Percentiles rank a stretch among this genome's conserved stretches.
phyloP scores from a whole-genome alignment of 1,284 basidiomycete species.

The Puccinia novopanici region DNA sequence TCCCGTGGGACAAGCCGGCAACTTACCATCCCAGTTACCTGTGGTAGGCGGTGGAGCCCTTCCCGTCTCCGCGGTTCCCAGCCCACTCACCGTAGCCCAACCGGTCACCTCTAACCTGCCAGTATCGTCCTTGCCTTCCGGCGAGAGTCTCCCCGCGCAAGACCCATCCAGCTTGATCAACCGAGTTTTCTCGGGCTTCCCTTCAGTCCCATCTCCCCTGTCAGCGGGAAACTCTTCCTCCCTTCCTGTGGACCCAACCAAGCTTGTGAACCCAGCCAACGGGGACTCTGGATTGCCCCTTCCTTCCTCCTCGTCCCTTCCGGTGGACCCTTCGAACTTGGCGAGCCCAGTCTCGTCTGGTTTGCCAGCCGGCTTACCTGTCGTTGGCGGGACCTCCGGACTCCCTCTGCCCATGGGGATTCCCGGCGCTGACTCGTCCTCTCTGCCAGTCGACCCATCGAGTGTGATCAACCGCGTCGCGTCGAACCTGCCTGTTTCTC shows the following conservation, averaged over 20 bases:
- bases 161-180: background rate
- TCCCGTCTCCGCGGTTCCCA: too few species aligned
- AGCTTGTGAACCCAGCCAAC: background rate
- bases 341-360: background rate
- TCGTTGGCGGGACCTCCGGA: background rate
- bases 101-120: background rate
- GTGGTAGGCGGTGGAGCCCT: too few species aligned
- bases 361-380: background rate
- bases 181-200: background rate
- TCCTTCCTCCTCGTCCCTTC: background rate
- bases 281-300: background rate
- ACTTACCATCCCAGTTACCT: too few species aligned
- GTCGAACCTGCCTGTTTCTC: background rate
- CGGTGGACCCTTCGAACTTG: background rate
- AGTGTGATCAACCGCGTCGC: background rate
- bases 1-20: too few species aligned
- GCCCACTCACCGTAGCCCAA: background rate
- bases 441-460: background rate
- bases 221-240: background rate
- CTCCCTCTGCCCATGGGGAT: background rate
- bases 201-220: background rate
- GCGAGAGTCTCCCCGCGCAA: background rate
- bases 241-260: background rate
- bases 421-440: background rate
- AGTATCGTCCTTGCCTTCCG: background rate